Evolutionary conservation across 352 stramenopile species (phyloP), one percentile per base, ranked within the genome.

Genomic region (Phytophthora tentaculata): DNA sequence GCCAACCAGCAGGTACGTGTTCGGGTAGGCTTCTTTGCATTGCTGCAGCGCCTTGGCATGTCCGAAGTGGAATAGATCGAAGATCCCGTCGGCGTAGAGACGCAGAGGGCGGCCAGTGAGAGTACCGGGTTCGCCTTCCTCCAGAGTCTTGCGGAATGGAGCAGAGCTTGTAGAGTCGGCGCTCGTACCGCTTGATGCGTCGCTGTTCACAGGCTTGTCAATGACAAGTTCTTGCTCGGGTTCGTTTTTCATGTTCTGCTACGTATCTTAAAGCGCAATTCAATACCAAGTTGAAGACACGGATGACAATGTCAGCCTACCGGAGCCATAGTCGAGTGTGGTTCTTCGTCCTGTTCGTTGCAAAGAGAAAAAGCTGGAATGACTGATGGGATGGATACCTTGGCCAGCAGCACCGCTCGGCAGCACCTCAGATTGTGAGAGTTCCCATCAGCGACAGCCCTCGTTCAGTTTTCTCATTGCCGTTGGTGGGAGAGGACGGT

Each of bases 51-150:
- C 88, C 62, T 89, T 89, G 26, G 89, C 86, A 73, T 96, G 89
- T 28, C 89, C 88, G 56, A 94, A 96, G 63, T 96, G 88, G 76
- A 95, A 96, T 17, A 96, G 74, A 67, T 96, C 87, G 62, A 96
- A 96, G 61, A 96, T 95, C n/a, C 89, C 89, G 55, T 96, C 89
- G 5, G 89, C 89, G 50, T 96, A 96, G 16, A 96, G 74, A 59
- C 89, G 83, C 48, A 96, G 66, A 2, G 89, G 89, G 22, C 84
- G 80, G 8, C 87, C 87, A 41, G 83, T 92, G 10, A 86, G 55
- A 10, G 83, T 88, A 16, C 87, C 87, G 3, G 83, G 82, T 54
- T 92, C 77, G 45, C 87, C 84, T 26, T 91, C 85, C 12, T 64
- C 61, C 32, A 93, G 69, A 17, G 61, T 61, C 47, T 80, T 80